Conservation (phyloP, 164 flowering plant genomes). For the Berberis thunbergii region DNA sequence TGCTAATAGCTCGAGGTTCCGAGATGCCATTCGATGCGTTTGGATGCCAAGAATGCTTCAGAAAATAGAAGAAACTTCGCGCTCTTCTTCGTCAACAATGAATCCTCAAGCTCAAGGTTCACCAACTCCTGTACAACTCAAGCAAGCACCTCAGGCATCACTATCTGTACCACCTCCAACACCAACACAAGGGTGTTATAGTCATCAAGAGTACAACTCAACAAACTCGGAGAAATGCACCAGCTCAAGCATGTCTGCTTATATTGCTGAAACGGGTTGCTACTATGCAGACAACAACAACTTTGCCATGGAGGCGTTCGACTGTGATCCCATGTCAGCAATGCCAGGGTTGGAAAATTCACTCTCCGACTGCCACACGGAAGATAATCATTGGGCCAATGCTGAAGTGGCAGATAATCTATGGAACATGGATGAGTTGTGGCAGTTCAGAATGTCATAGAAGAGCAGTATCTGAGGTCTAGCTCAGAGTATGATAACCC, state of each 20-base stretch:
- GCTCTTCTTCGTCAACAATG: conserved; percentile 5
- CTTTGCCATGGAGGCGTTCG: conserved; percentile 26
- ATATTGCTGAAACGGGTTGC: conserved; percentile 23
- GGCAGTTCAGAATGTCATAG: conserved; percentile 27
- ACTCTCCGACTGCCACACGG: conserved; percentile 17
- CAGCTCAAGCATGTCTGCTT: conserved; percentile 17
- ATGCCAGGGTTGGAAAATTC: conserved; percentile 3
- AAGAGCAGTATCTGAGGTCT: conserved; percentile 4
- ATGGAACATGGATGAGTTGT: conserved; percentile 49
- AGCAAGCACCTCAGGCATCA: conserved; percentile 5
- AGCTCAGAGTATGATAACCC: neutral
- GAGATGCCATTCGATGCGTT: conserved; percentile 32
- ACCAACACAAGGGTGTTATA: conserved; percentile 2
- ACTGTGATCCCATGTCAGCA: conserved; percentile 20
- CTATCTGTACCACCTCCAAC: conserved; percentile 6
- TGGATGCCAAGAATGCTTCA: conserved; percentile 71
- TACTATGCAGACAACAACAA: conserved; percentile 7
- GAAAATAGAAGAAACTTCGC: conserved; percentile 29
- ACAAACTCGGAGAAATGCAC: conserved; percentile 11
- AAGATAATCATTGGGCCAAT: conserved; percentile 24
- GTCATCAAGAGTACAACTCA: conserved; percentile 14
- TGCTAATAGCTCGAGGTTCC: conserved; percentile 42
- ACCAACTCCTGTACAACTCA: conserved; percentile 9
- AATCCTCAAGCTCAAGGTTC: conserved; percentile 6
- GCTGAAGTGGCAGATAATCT: conserved; percentile 24